Evolutionary conservation across 768 basidiomycete genomes (phyloP).

Genomic region (Chalciporus pseudorubinellus): DNA sequence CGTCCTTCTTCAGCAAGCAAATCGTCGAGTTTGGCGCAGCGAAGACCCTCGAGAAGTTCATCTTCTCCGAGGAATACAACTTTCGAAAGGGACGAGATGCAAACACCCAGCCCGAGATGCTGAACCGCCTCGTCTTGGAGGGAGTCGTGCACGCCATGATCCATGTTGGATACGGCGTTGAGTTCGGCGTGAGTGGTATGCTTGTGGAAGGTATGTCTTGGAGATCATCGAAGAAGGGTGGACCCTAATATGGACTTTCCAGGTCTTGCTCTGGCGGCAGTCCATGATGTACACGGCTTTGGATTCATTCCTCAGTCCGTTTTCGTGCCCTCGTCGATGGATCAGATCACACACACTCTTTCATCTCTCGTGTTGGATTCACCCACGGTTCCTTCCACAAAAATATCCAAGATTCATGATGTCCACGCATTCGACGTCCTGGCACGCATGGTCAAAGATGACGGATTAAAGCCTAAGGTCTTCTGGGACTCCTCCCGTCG

Average conservation of each 20-base stretch:
- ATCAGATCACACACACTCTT: constrained; percentile 4
- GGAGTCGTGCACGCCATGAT: constrained; percentile 63
- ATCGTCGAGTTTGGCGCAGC: constrained; percentile 17
- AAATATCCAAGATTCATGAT: constrained; percentile 1
- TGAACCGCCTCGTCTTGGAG: constrained; percentile 45
- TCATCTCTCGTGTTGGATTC: constrained; percentile 9
- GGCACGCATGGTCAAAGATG: constrained; percentile 51
- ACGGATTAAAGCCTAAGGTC: constrained; percentile 22
- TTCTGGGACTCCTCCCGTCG: constrained; percentile 16
- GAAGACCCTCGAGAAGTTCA: constrained; percentile 24
- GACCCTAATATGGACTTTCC: too few relatives aligned
- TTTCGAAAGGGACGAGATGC: constrained; percentile 13
- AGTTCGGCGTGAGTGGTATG: constrained; percentile 62
- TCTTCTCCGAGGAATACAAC: constrained; percentile 32
- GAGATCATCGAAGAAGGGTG: too few relatives aligned
- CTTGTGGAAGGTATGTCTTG: constrained; percentile 39
- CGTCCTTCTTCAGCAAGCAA: constrained; percentile 23
- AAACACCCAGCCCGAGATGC: constrained; percentile 45
- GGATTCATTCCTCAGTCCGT: constrained; percentile 24
- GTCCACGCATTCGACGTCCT: constrained; percentile 47
- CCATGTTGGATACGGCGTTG: constrained; percentile 57
- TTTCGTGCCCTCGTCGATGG: constrained; percentile 6
- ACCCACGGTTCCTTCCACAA: background rate
- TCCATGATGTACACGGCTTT: constrained; percentile 36
- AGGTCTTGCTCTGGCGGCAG: constrained; percentile 28